Conservation (phyloP, 2,329 filamentous ascomycete genomes). For the Alternaria gaisen region DNA sequence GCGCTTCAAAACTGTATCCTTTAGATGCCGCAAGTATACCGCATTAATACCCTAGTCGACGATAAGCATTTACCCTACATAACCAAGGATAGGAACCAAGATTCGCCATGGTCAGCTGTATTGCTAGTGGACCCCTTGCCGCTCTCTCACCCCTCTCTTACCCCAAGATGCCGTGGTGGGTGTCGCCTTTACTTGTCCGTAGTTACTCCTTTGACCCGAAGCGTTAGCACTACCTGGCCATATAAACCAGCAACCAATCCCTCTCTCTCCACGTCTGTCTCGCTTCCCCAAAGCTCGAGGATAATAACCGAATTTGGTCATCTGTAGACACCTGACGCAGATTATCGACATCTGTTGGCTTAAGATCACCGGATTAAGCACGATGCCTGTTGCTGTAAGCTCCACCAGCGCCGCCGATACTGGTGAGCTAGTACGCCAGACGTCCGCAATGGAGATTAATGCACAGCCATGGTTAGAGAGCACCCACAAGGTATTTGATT, state of each 20-base stretch:
- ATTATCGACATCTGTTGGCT: not conserved
- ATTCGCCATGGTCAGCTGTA: not conserved
- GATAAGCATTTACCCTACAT: not conserved
- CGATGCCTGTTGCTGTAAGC: not conserved
- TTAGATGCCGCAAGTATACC: not conserved
- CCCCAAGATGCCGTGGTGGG: not conserved
- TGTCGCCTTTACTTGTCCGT: not conserved
- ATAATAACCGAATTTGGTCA: not conserved
- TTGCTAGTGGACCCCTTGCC: not conserved
- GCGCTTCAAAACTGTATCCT: not conserved
- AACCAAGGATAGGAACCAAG: not conserved
- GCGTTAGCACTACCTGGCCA: not conserved
- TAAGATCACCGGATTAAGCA: not conserved
- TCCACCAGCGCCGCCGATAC: not conserved
- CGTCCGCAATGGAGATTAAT: slow-evolving; percentile 1
- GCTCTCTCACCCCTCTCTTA: slow-evolving; percentile 2
- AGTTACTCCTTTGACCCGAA: not conserved
- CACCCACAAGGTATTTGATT: slow-evolving; percentile 8
- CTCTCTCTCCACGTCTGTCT: not conserved
- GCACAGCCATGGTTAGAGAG: slow-evolving; percentile 12
- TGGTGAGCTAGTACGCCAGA: slow-evolving; percentile 7
- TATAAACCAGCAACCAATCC: not conserved
- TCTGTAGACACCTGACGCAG: not conserved
- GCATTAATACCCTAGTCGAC: not conserved
- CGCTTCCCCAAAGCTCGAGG: too few relatives aligned